Conservation (phyloP, 805 yeast genomes). For the Monosporozyma unispora region DNA sequence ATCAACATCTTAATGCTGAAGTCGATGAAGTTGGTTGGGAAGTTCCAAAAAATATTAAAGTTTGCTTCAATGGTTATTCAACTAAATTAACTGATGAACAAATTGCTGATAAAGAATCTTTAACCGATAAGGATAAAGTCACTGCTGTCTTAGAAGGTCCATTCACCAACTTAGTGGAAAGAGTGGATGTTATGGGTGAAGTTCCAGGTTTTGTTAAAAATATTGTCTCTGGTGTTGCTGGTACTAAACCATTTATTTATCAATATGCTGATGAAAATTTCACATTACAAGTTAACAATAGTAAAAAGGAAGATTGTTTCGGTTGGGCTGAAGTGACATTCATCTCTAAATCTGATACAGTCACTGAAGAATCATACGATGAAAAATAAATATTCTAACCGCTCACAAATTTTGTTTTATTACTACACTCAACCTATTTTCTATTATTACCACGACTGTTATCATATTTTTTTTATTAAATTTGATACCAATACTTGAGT, state of each 20-base stretch:
- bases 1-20: slow-evolving; percentile 46
- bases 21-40: slow-evolving; percentile 88
- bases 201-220: slow-evolving; percentile 89
- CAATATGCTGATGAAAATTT: slow-evolving; percentile 63
- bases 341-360: slow-evolving; percentile 26
- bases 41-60: slow-evolving; percentile 61
- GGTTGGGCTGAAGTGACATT: slow-evolving; percentile 30
- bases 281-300: slow-evolving; percentile 16
- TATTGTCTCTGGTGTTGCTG: slow-evolving; percentile 89
- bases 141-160: slow-evolving; percentile 51
- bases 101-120: slow-evolving; percentile 22
- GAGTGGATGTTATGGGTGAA: slow-evolving; percentile 97
- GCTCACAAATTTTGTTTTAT: background rate
- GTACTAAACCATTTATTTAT: slow-evolving; percentile 93
- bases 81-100: slow-evolving; percentile 38
- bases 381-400: slow-evolving; percentile 4
- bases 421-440: background rate
- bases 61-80: slow-evolving; percentile 45
- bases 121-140: slow-evolving; percentile 22
- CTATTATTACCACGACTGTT: background rate
- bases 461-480: background rate
- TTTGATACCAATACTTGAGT: background rate
- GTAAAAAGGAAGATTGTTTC: slow-evolving; percentile 18
- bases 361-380: slow-evolving; percentile 17
- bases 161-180: slow-evolving; percentile 58